Percentiles rank a stretch among this genome's conserved stretches.
phyloP scores from a whole-genome alignment of 2,329 filamentous ascomycete genomes.

The Ophiostoma fasciatum region DNA sequence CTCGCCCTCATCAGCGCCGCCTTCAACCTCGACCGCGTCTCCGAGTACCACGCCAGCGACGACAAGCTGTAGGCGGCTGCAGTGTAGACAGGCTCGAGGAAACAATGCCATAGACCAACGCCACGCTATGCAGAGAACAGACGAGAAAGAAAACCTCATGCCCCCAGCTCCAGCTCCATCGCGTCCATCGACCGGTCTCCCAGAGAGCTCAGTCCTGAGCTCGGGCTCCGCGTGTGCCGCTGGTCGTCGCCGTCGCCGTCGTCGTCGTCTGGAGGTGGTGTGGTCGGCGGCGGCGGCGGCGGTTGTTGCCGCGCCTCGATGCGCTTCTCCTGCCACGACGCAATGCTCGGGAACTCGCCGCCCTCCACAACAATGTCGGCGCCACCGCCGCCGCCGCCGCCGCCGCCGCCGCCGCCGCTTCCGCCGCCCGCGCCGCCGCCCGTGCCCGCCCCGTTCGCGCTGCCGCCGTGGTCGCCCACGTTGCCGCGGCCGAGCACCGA shows the following conservation, averaged over 20 bases:
- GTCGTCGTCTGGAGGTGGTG: slow-evolving; percentile 4
- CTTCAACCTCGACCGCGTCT: slow-evolving; percentile 53
- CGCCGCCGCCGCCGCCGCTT: slow-evolving; percentile 52
- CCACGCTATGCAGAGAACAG: neutral
- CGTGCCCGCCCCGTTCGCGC: neutral
- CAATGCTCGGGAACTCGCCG: slow-evolving; percentile 50
- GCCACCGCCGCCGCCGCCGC: slow-evolving; percentile 53
- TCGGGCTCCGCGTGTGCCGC: slow-evolving; percentile 29
- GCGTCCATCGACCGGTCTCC: slow-evolving; percentile 30
- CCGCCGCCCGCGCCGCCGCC: neutral
- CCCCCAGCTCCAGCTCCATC: slow-evolving; percentile 28
- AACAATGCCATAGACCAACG: no score
- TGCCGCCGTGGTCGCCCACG: slow-evolving; percentile 53
- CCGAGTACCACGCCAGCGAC: slow-evolving; percentile 15
- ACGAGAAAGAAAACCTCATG: neutral
- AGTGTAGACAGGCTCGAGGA: neutral
- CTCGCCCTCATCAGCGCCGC: slow-evolving; percentile 62
- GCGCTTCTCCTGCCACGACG: slow-evolving; percentile 42
- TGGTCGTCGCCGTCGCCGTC: slow-evolving; percentile 9
- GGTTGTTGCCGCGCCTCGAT: slow-evolving; percentile 15
- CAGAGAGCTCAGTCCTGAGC: slow-evolving; percentile 42
- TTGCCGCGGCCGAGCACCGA: slow-evolving; percentile 61
- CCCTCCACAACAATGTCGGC: slow-evolving; percentile 61
- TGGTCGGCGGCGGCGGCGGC: slow-evolving; percentile 4
- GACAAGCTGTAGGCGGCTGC: slow-evolving; percentile 9